Evolutionary conservation across 352 stramenopile species (phyloP), one percentile per base, ranked within the genome.

Genomic region (Globisporangium okanoganense): DNA sequence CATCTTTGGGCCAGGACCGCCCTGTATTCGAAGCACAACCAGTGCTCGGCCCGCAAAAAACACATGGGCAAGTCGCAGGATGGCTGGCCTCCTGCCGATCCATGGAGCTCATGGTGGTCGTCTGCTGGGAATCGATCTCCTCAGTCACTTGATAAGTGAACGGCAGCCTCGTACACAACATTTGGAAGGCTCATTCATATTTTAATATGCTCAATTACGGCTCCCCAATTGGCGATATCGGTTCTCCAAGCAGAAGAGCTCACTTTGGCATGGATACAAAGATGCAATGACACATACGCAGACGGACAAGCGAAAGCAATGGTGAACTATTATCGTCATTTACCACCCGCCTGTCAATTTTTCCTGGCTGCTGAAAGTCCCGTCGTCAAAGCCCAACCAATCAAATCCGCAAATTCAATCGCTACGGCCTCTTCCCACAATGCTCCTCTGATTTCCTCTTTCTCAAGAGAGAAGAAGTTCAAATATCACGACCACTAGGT

Each of bases 301-400:
- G 10, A 31, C 63, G 24, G 16, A 33, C 61, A 73, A 69, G 65
- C 71, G 63, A 55, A 58, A 72, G 64, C 61, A 29, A 67, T 71
- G 61, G 54, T 77, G 64, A 66, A 71, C 67, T 71, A 65, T 66
- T 61, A 67, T 68, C 62, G 25, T 60, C 67, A 56, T 66, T 69
- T 58, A 71, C 62, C 64, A 53, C 58, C 29, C 35, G 56, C 70
- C 31, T 61, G 65, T 18, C 33, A 14, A 33, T 52, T 38, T 12
- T 43, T 55, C 20, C 31, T 55, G 33, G 60, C 44, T 63, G 55
- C 56, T 64, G 62, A 68, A 57, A 64, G 56, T 35, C 61, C 57
- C 51, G 57, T 52, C 45, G 41, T 54, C 58, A 58, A 58, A 57
- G 49, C 29, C 22, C 35, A 56, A n/a, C 25, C 29, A 56, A 56